phyloP scores from a whole-genome alignment of 2,329 filamentous ascomycete species.

The Colletotrichum nymphaeae region DNA sequence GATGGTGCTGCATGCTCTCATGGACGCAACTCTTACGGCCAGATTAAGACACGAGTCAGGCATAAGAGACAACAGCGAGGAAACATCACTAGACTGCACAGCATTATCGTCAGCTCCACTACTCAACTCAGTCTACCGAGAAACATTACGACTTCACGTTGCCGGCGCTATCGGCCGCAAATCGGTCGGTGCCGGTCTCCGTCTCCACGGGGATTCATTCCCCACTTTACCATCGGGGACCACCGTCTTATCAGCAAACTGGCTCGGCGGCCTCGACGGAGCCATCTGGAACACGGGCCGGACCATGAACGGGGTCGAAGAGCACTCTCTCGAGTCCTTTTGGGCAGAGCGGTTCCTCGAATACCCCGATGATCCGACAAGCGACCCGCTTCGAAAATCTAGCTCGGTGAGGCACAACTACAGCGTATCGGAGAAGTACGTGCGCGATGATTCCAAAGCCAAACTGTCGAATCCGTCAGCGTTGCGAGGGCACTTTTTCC shows the following conservation, averaged over 20 bases:
- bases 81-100: background rate
- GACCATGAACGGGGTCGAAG: background rate
- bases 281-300: conserved; percentile 20
- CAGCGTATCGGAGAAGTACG: background rate
- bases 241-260: conserved; percentile 10
- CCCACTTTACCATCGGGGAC: background rate
- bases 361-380: conserved; percentile 34
- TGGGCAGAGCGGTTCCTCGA: conserved; percentile 37
- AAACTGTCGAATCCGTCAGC: background rate
- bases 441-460: conserved; percentile 3
- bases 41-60: conserved; percentile 12
- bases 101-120: background rate
- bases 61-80: background rate
- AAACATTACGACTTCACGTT: conserved; percentile 20
- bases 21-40: background rate
- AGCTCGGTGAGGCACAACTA: no score
- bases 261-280: conserved; percentile 21
- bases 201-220: background rate
- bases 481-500: conserved; percentile 23
- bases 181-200: background rate
- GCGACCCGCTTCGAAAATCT: conserved; percentile 26
- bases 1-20: conserved; percentile 22
- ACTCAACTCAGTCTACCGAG: conserved; percentile 27
- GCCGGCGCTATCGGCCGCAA: conserved; percentile 18
- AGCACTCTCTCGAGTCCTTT: conserved; percentile 26